phyloP scores from a whole-genome alignment of 2,329 filamentous ascomycete species.

The Fusarium algeriense region DNA sequence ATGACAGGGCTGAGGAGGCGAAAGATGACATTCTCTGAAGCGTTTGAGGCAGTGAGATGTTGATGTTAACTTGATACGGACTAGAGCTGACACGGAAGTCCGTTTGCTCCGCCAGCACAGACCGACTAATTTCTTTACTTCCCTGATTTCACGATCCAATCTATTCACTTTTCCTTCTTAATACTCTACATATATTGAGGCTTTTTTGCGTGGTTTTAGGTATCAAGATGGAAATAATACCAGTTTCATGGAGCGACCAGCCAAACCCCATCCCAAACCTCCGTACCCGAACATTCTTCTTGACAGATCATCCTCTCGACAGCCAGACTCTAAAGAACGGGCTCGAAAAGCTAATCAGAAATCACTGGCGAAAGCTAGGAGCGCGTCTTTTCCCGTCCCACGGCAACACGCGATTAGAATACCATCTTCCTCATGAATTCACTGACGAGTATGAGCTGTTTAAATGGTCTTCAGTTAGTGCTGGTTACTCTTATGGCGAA shows the following conservation, averaged over 20 bases:
- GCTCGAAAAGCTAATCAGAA: slow-evolving; percentile 3
- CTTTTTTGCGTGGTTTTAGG: not conserved
- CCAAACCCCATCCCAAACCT: slow-evolving; percentile 1
- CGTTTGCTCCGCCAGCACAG: not conserved
- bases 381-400: not conserved
- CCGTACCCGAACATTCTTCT: slow-evolving; percentile 19
- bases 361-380: slow-evolving; percentile 13
- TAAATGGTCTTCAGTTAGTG: not conserved
- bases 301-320: slow-evolving; percentile 2
- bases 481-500: not conserved
- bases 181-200: not conserved
- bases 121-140: accelerated
- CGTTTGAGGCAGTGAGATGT: too few relatives aligned
- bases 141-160: too few relatives aligned
- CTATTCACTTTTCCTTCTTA: not conserved
- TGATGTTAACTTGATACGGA: not conserved
- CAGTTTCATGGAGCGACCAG: slow-evolving; percentile 8
- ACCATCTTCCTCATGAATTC: slow-evolving; percentile 9
- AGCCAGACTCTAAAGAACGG: not conserved
- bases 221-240: slow-evolving; percentile 3
- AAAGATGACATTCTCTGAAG: not conserved
- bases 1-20: not conserved
- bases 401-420: not conserved
- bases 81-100: not conserved
- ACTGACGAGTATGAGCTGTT: slow-evolving; percentile 5